phyloP scores from a whole-genome alignment of 805 yeast genomes.

The Yarrowia keelungensis region DNA sequence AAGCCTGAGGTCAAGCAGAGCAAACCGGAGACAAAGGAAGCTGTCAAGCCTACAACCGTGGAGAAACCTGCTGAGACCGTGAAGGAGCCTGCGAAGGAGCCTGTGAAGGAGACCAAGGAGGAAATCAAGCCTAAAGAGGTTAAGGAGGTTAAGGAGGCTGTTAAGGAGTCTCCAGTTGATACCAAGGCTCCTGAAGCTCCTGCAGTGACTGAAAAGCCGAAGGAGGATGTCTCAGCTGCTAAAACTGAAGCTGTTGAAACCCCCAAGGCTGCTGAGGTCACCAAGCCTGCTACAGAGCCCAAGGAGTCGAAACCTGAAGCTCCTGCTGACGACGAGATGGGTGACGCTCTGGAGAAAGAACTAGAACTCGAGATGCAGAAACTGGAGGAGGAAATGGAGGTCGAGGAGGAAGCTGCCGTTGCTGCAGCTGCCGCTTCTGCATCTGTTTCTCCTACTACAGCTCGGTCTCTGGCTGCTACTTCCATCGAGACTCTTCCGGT shows the following conservation, averaged over 20 bases:
- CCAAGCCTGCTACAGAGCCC: neutral
- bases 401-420: conserved; percentile 24
- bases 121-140: neutral
- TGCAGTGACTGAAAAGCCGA: neutral
- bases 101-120: neutral
- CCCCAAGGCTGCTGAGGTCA: neutral
- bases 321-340: conserved; percentile 15
- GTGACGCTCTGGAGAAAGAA: conserved; percentile 24
- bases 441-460: conserved; percentile 1
- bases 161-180: neutral
- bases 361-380: conserved; percentile 31
- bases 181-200: neutral
- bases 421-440: conserved; percentile 9
- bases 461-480: conserved; percentile 1
- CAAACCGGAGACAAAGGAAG: too few relatives aligned
- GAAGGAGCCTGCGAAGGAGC: neutral
- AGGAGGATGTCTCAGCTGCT: neutral
- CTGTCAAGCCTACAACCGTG: too few relatives aligned
- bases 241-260: neutral
- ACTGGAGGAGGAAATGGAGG: conserved; percentile 39
- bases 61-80: neutral
- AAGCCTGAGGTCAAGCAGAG: too few relatives aligned
- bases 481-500: conserved; percentile 31
- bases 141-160: neutral
- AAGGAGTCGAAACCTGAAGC: neutral